phyloP scores from a whole-genome alignment of 2,329 filamentous ascomycete species.

The Tympanopsis confertula region DNA sequence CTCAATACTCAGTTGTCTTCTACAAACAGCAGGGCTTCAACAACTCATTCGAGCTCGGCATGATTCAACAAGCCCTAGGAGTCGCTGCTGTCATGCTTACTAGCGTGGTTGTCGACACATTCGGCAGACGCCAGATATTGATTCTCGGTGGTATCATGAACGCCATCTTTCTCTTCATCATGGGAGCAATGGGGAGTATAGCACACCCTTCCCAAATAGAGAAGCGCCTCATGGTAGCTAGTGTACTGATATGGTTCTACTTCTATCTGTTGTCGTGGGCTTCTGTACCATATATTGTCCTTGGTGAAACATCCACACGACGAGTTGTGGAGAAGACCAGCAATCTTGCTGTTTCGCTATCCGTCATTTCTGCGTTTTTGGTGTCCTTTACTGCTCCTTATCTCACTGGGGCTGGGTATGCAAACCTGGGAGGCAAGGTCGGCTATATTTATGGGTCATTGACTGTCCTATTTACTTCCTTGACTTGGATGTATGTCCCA shows the following conservation, averaged over 20 bases:
- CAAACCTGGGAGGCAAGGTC: constrained; percentile 18
- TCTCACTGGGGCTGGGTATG: constrained; percentile 20
- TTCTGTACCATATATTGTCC: constrained; percentile 13
- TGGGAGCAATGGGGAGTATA: constrained; percentile 9
- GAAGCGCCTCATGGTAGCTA: constrained; percentile 12
- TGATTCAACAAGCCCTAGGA: not conserved
- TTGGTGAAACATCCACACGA: constrained; percentile 11
- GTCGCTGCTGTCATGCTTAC: constrained; percentile 6
- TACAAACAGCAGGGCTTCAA: constrained; percentile 14
- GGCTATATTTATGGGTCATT: constrained; percentile 25
- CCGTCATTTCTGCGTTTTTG: constrained; percentile 15
- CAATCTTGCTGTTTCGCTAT: constrained; percentile 13
- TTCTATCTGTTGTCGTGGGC: constrained; percentile 15
- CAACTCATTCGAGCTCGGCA: constrained; percentile 2
- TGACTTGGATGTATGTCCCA: constrained; percentile 9
- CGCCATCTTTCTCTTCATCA: constrained; percentile 10
- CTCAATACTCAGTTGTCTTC: constrained; percentile 16
- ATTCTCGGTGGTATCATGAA: constrained; percentile 11
- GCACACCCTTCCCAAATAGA: constrained; percentile 3
- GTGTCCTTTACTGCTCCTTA: constrained; percentile 23
- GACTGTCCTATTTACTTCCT: constrained; percentile 9
- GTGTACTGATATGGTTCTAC: constrained; percentile 12
- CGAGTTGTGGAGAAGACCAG: constrained; percentile 18
- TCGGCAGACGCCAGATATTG: constrained; percentile 12
- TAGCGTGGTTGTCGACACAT: constrained; percentile 12